A percentile compares a stretch with the other conserved stretches of the same genome.
These are phyloP conservation scores for Xylariales sp. DNA, from an alignment of 2,329 filamentous ascomycete genomes.

Conservation along the genomic window DNA sequence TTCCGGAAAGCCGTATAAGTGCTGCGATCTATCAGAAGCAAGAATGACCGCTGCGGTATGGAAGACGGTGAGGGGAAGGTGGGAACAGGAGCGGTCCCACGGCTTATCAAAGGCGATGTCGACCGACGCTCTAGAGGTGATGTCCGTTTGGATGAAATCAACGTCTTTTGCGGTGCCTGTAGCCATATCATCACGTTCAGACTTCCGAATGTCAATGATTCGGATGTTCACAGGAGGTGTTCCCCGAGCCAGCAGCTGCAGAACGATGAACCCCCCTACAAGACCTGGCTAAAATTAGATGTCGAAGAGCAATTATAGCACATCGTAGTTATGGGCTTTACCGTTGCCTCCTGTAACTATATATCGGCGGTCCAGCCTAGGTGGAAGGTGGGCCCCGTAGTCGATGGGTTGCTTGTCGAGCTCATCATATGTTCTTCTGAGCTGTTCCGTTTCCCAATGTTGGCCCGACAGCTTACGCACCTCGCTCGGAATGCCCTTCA, in stretches of 20 bases:
- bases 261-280: constrained; percentile 44
- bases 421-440: constrained; percentile 30
- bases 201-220: constrained; percentile 40
- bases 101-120: constrained; percentile 35
- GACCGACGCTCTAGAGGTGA: constrained; percentile 33
- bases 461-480: constrained; percentile 25
- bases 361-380: constrained; percentile 36
- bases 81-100: constrained; percentile 34
- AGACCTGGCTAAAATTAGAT: not conserved
- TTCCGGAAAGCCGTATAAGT: constrained; percentile 32
- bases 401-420: constrained; percentile 33
- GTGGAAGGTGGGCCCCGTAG: constrained; percentile 33
- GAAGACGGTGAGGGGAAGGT: constrained; percentile 44
- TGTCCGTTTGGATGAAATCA: constrained; percentile 38
- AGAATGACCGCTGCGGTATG: constrained; percentile 45
- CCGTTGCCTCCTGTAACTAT: constrained; percentile 43
- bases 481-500: constrained; percentile 32
- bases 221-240: constrained; percentile 41
- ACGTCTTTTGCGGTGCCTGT: constrained; percentile 29
- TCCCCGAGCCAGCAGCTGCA: constrained; percentile 42
- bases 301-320: not conserved
- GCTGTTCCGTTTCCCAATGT: constrained; percentile 32
- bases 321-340: constrained; percentile 13
- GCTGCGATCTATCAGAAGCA: constrained; percentile 35
- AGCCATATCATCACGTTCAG: constrained; percentile 33